Evolutionary conservation across 768 basidiomycete species (phyloP).

Genomic region (Macrolepiota fuliginosa): DNA sequence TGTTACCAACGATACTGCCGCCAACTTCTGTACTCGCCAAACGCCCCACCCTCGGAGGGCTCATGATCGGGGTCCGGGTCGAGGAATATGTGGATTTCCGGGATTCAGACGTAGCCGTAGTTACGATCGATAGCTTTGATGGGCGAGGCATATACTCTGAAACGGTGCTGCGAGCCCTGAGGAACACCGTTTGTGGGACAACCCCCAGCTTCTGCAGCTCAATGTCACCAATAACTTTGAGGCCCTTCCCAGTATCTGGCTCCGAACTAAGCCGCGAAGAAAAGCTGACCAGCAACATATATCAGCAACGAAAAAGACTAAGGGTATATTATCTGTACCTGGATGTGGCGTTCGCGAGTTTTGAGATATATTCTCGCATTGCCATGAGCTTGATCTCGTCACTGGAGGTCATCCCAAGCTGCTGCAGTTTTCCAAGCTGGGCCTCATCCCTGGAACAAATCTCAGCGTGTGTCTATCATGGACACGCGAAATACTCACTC

Average conservation of each 20-base stretch:
- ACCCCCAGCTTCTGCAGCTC: conserved; percentile 87
- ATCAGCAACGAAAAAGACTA: background rate
- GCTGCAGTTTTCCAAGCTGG: conserved; percentile 75
- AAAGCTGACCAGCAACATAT: conserved; percentile 43
- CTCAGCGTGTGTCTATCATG: conserved; percentile 3
- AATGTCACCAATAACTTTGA: conserved; percentile 64
- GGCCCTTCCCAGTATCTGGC: conserved; percentile 57
- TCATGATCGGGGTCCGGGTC: conserved; percentile 40
- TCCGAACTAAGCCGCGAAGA: conserved; percentile 62
- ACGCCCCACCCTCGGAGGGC: conserved; percentile 49
- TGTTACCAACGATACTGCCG: conserved; percentile 23
- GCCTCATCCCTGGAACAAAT: conserved; percentile 60
- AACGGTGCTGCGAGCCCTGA: conserved; percentile 54
- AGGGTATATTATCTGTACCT: conserved; percentile 45
- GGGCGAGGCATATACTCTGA: conserved; percentile 22
- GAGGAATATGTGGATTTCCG: conserved; percentile 13
- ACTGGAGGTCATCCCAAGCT: conserved; percentile 77
- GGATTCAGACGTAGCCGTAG: conserved; percentile 14
- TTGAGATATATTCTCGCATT: conserved; percentile 85
- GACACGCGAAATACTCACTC: conserved; percentile 49
- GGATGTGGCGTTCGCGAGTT: conserved; percentile 74
- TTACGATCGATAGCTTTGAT: conserved; percentile 37
- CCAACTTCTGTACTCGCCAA: conserved; percentile 42
- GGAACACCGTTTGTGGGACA: conserved; percentile 88
- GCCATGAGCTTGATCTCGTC: conserved; percentile 88